phyloP scores from a whole-genome alignment of 352 stramenopile species.

The Phytophthora boehmeriae region DNA sequence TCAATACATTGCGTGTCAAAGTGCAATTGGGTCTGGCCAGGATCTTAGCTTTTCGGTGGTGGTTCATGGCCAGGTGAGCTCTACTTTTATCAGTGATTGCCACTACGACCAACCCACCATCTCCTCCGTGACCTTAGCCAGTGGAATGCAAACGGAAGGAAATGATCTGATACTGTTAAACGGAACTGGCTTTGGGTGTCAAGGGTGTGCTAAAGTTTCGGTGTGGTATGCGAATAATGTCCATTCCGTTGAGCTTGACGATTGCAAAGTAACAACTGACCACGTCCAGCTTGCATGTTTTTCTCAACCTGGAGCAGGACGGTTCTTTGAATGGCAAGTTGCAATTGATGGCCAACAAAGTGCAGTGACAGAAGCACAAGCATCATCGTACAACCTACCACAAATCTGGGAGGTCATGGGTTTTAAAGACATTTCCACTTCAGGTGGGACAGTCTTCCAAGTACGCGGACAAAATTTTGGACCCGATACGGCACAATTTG shows the following conservation, averaged over 20 bases:
- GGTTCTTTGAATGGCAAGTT: slow-evolving; percentile 43
- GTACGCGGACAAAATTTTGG: slow-evolving; percentile 60
- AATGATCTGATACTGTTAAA: slow-evolving; percentile 41
- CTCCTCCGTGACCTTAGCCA: slow-evolving; percentile 4
- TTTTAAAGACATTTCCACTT: slow-evolving; percentile 51
- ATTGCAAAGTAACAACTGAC: slow-evolving; percentile 50
- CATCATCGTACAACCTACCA: slow-evolving; percentile 41
- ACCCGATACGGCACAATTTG: slow-evolving; percentile 47
- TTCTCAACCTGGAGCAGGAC: slow-evolving; percentile 42
- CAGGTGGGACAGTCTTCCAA: slow-evolving; percentile 50
- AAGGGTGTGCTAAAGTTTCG: slow-evolving; percentile 33
- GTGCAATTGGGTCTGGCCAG: slow-evolving; percentile 39
- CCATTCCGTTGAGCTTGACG: slow-evolving; percentile 41
- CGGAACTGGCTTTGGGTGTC: slow-evolving; percentile 50
- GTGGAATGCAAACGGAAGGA: slow-evolving; percentile 38
- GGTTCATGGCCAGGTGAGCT: slow-evolving; percentile 42
- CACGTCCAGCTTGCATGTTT: slow-evolving; percentile 47
- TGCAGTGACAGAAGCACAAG: background rate
- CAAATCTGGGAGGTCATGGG: slow-evolving; percentile 43
- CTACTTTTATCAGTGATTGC: slow-evolving; percentile 26
- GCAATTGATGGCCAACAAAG: slow-evolving; percentile 45
- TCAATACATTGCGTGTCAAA: slow-evolving; percentile 49
- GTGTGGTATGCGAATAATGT: slow-evolving; percentile 48
- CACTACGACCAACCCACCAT: slow-evolving; percentile 44
- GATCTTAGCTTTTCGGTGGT: slow-evolving; percentile 43